A percentile compares a stretch with the other conserved stretches of the same genome.
Conservation (phyloP, 305 asterid species). For the Fraxinus sp. region DNA sequence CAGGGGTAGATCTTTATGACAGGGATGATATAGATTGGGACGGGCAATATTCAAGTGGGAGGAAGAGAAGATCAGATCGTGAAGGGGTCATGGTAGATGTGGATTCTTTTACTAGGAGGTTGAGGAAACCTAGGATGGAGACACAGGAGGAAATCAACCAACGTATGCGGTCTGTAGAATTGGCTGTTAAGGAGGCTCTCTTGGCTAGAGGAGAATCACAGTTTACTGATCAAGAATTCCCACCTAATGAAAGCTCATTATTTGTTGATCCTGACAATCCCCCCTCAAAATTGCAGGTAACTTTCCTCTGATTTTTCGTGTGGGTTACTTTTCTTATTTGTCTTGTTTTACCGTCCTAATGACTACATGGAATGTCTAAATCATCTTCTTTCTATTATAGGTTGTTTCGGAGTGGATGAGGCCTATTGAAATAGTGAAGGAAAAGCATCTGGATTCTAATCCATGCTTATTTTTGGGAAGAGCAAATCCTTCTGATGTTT, state of each 20-base stretch:
- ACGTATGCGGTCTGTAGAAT: constrained; percentile 92
- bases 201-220: constrained; percentile 88
- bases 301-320: constrained; percentile 5
- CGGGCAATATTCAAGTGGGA: constrained; percentile 98
- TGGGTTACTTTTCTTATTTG: not conserved
- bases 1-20: constrained; percentile 97
- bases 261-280: constrained; percentile 88
- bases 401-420: constrained; percentile 96
- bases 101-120: constrained; percentile 88
- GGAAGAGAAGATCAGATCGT: constrained; percentile 88
- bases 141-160: constrained; percentile 90
- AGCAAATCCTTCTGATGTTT: constrained; percentile 98
- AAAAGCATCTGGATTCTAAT: constrained; percentile 61
- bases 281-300: constrained; percentile 81
- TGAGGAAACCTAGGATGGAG: constrained; percentile 90
- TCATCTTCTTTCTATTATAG: constrained; percentile 38
- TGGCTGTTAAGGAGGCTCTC: constrained; percentile 96
- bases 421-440: constrained; percentile 81
- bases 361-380: constrained; percentile 2
- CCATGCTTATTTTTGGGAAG: constrained; percentile 87
- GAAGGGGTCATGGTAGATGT: constrained; percentile 76
- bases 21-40: constrained; percentile 99
- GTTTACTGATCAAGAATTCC: constrained; percentile 97
- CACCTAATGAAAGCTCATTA: constrained; percentile 86
- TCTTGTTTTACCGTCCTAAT: not conserved